These are phyloP conservation scores for Rhytidiadelphus loreus DNA, from an alignment of 225 moss, liverwort and hornwort genomes.

Conservation along the genomic window DNA sequence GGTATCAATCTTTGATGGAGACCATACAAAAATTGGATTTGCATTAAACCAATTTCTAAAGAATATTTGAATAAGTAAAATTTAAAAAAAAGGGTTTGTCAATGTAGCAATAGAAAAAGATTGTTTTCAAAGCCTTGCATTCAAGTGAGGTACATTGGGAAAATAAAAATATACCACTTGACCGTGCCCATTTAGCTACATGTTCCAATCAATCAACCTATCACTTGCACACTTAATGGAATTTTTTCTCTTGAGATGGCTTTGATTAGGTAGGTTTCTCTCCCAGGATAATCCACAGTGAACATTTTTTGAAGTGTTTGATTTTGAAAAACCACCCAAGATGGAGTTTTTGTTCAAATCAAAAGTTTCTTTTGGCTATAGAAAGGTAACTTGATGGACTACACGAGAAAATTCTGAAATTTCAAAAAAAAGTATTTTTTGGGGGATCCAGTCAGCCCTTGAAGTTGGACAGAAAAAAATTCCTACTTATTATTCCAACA, in stretches of 20 bases:
- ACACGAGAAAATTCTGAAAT: too few relatives aligned
- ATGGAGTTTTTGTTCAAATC: not conserved
- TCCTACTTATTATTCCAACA: not conserved
- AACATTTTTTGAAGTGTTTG: not conserved
- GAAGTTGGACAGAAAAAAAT: fast-evolving
- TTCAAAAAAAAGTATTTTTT: not conserved
- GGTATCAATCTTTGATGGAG: too few relatives aligned
- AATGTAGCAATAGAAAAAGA: too few relatives aligned
- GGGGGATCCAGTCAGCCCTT: fast-evolving
- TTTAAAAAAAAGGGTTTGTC: too few relatives aligned
- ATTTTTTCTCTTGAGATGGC: not conserved
- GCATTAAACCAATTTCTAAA: too few relatives aligned
- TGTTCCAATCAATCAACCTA: not conserved
- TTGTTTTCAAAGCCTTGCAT: not conserved
- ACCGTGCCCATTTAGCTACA: fast-evolving
- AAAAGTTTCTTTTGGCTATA: not conserved
- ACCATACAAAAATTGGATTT: too few relatives aligned
- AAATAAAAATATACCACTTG: not conserved
- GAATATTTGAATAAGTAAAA: too few relatives aligned
- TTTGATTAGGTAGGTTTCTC: not conserved
- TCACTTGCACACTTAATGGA: fast-evolving
- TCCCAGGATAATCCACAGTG: fast-evolving
- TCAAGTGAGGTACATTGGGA: not conserved
- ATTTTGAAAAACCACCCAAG: not conserved
- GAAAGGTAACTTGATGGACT: not conserved